A percentile compares a stretch with the other conserved stretches of the same genome.
Evolutionary conservation across 176 grass and related monocot genomes (phyloP).

Genomic region (Carex kokanica): DNA sequence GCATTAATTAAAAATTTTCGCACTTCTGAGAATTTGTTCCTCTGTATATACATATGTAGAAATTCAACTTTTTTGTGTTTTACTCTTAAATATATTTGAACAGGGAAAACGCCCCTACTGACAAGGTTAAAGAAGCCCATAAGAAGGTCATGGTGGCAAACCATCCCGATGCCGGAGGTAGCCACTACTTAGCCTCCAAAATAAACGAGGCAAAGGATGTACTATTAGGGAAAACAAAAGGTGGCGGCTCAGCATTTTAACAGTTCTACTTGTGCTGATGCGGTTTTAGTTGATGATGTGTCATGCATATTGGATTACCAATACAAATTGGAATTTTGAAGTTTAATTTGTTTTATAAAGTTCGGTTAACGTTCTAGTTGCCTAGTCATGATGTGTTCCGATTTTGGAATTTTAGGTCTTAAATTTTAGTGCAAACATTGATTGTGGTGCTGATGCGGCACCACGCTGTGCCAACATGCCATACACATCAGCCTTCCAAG

Average conservation of each 20-base stretch:
- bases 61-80: not conserved
- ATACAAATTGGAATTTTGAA: conserved; percentile 7
- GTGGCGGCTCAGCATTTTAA: conserved; percentile 78
- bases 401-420: not conserved
- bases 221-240: conserved; percentile 73
- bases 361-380: not conserved
- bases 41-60: not conserved
- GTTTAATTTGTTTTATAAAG: not conserved
- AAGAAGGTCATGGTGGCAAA: conserved; percentile 98
- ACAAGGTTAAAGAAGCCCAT: conserved; percentile 93
- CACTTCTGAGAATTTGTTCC: not conserved
- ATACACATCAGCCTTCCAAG: not conserved
- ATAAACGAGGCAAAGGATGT: conserved; percentile 94
- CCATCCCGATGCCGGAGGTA: conserved; percentile 87
- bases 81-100: conserved; percentile 11
- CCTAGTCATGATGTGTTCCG: not conserved
- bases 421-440: not conserved
- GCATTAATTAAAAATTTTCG: not conserved
- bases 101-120: conserved; percentile 64
- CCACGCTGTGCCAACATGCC: not conserved
- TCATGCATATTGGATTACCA: not conserved
- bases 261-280: conserved; percentile 17
- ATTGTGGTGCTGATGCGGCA: not conserved
- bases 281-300: not conserved
- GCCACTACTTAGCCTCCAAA: conserved; percentile 92